A percentile compares a stretch with the other conserved stretches of the same genome.
These are phyloP conservation scores for Ogataea pilisensis DNA, from an alignment of 805 yeast species.

Conservation along the genomic window DNA sequence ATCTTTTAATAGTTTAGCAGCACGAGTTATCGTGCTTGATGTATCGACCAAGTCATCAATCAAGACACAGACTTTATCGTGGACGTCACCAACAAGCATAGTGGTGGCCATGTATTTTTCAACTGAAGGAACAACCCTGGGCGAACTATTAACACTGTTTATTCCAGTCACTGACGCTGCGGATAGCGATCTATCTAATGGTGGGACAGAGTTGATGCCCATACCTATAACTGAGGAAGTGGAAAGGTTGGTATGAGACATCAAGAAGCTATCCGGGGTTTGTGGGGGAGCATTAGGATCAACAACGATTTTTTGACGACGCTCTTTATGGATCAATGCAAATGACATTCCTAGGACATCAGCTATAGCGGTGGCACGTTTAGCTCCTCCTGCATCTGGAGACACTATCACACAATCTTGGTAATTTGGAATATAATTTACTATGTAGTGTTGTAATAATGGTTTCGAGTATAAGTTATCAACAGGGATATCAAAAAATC, in stretches of 20 bases:
- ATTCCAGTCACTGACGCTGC: constrained; percentile 3
- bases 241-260: constrained; percentile 13
- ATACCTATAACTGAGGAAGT: constrained; percentile 4
- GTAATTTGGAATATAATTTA: constrained; percentile 71
- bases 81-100: constrained; percentile 95
- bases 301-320: constrained; percentile 48
- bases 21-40: constrained; percentile 84
- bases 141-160: neutral
- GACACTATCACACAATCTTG: constrained; percentile 87
- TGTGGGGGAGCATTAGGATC: constrained; percentile 7
- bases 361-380: constrained; percentile 91
- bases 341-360: constrained; percentile 84
- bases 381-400: constrained; percentile 99
- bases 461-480: constrained; percentile 92
- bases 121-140: neutral
- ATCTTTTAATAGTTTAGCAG: constrained; percentile 86
- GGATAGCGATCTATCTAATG: constrained; percentile 15
- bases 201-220: constrained; percentile 12
- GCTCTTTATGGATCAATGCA: constrained; percentile 93
- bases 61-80: constrained; percentile 79
- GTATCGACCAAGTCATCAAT: constrained; percentile 95
- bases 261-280: constrained; percentile 11
- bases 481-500: constrained; percentile 93
- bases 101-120: constrained; percentile 61
- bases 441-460: constrained; percentile 77